Percentiles rank a stretch among this genome's conserved stretches.
Evolutionary conservation across 176 grass and related monocot species (phyloP).

Genomic region (Hsuehochloa calcarea): DNA sequence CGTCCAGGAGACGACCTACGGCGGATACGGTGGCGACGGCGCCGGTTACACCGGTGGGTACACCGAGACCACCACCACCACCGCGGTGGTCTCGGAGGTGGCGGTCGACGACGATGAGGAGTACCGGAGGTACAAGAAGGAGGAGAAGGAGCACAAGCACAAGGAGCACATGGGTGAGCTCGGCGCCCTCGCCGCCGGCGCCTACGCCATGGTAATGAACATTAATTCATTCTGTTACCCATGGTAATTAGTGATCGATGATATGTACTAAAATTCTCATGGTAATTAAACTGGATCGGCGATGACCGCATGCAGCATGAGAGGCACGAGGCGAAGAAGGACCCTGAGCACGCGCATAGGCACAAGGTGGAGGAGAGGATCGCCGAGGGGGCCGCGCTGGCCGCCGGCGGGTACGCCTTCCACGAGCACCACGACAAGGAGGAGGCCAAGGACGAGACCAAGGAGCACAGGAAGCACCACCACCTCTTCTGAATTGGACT

Average conservation of each 20-base stretch:
- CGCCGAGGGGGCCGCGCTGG: slow-evolving; percentile 31
- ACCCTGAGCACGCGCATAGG: slow-evolving; percentile 43
- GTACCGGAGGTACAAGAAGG: slow-evolving; percentile 49
- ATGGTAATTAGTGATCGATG: background rate
- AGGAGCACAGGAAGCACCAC: slow-evolving; percentile 52
- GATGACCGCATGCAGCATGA: slow-evolving; percentile 27
- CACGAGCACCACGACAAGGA: slow-evolving; percentile 77
- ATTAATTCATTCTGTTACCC: background rate
- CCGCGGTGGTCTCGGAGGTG: background rate
- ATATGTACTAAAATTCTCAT: background rate
- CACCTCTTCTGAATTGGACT: slow-evolving; percentile 32
- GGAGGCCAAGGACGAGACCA: slow-evolving; percentile 58
- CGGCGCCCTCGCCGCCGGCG: slow-evolving; percentile 58
- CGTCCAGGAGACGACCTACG: slow-evolving; percentile 21
- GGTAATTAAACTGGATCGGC: background rate
- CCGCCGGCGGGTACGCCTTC: slow-evolving; percentile 45
- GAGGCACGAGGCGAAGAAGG: slow-evolving; percentile 56
- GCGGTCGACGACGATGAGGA: slow-evolving; percentile 12
- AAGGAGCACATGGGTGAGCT: slow-evolving; percentile 76
- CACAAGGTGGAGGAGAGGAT: slow-evolving; percentile 56
- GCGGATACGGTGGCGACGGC: background rate
- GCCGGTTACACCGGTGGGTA: background rate
- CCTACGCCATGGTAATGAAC: slow-evolving; percentile 59
- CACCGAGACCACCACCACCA: background rate
- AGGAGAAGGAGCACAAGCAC: slow-evolving; percentile 79